Conservation (phyloP, 208 protist species). For the Trypanosoma avium region DNA sequence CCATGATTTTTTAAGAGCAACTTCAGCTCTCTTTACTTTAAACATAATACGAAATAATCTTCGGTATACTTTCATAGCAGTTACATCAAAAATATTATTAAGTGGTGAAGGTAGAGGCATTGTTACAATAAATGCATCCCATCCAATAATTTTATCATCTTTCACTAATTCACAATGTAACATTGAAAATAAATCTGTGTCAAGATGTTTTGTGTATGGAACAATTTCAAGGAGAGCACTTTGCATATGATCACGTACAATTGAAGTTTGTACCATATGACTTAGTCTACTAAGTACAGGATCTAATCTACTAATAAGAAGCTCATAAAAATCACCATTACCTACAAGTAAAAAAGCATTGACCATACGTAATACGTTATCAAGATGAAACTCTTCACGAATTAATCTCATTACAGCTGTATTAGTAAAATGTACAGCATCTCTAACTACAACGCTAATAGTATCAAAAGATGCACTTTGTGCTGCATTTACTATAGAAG, state of each 20-base stretch:
- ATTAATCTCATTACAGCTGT: conserved; percentile 54
- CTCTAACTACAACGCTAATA: conserved; percentile 37
- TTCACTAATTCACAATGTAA: conserved; percentile 66
- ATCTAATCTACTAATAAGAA: conserved; percentile 54
- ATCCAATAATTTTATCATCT: conserved; percentile 60
- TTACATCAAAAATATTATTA: conserved; percentile 66
- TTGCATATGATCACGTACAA: conserved; percentile 56
- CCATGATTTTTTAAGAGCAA: conserved; percentile 65
- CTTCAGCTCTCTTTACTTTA: conserved; percentile 63
- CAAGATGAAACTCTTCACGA: conserved; percentile 51
- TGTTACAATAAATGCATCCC: conserved; percentile 67
- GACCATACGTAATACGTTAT: conserved; percentile 52
- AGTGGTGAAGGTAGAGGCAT: conserved; percentile 58
- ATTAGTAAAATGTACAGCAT: conserved; percentile 47
- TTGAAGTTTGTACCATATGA: conserved; percentile 44
- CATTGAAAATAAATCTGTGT: conserved; percentile 48
- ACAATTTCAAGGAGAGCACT: conserved; percentile 49
- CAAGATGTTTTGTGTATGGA: conserved; percentile 48
- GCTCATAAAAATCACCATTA: conserved; percentile 67
- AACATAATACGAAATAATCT: conserved; percentile 70
- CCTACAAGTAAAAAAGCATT: conserved; percentile 68
- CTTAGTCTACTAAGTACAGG: conserved; percentile 53
- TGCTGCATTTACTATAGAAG: conserved; percentile 40
- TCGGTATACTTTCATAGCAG: conserved; percentile 54
- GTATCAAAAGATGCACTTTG: conserved; percentile 44